These are phyloP conservation scores for Mycena rebaudengoi DNA, from an alignment of 768 basidiomycete species.

Conservation along the genomic window DNA sequence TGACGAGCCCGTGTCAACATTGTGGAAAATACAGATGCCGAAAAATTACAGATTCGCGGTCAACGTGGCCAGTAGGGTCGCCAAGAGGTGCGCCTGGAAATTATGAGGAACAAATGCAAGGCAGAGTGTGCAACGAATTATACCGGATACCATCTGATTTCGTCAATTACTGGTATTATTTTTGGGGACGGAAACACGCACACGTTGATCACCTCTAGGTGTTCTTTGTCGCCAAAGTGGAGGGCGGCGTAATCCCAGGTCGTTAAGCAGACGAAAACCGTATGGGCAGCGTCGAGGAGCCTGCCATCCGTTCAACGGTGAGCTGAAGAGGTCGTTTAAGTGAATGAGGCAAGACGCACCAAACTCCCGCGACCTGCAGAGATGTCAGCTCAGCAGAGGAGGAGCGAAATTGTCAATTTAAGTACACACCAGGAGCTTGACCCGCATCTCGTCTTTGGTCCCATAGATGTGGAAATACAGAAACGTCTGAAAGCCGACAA, in stretches of 20 bases:
- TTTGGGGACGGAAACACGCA: not conserved
- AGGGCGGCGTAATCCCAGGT: slow-evolving; percentile 6
- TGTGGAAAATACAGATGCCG: not conserved
- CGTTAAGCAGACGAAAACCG: slow-evolving; percentile 7
- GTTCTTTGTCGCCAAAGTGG: not conserved
- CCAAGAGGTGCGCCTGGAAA: slow-evolving; percentile 3
- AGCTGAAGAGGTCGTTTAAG: not conserved
- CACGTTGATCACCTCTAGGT: not conserved
- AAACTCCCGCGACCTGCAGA: slow-evolving; percentile 10
- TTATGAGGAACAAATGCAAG: not conserved
- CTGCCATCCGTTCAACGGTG: not conserved
- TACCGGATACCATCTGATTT: slow-evolving; percentile 3
- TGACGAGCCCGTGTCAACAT: not conserved
- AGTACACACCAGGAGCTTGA: slow-evolving; percentile 11
- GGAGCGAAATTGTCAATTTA: not conserved
- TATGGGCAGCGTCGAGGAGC: slow-evolving; percentile 7
- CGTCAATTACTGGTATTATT: not conserved
- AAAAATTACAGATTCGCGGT: slow-evolving; percentile 8
- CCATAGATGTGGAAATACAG: slow-evolving; percentile 12
- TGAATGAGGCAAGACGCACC: slow-evolving; percentile 1
- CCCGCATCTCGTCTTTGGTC: slow-evolving; percentile 5
- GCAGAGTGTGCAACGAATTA: not conserved
- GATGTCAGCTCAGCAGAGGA: not conserved
- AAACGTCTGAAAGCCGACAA: slow-evolving; percentile 15
- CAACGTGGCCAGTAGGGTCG: not conserved